phyloP scores from a whole-genome alignment of 108 stramenopile species.

The Cylindrotheca fusiformis region DNA sequence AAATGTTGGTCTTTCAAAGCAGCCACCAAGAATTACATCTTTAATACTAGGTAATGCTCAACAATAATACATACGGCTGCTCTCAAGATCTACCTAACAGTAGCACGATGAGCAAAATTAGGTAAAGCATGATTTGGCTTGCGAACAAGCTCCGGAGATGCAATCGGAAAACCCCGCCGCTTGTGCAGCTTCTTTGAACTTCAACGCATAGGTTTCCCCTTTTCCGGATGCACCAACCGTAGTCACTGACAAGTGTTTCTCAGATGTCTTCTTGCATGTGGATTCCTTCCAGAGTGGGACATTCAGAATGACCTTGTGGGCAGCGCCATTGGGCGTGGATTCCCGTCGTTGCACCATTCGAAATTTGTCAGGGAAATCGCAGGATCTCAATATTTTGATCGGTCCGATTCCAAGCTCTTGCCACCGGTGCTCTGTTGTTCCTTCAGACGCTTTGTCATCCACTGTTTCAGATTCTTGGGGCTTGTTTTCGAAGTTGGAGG shows the following conservation, averaged over 20 bases:
- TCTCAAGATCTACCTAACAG: too few species aligned
- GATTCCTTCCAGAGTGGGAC: slow-evolving; percentile 42
- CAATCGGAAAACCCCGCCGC: slow-evolving; percentile 1
- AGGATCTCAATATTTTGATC: slow-evolving; percentile 47
- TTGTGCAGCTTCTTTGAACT: slow-evolving; percentile 24
- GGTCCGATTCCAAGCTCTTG: slow-evolving; percentile 77
- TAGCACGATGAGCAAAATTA: too few species aligned
- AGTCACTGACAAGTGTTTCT: slow-evolving; percentile 22
- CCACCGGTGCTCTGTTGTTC: slow-evolving; percentile 29
- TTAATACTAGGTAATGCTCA: too few species aligned
- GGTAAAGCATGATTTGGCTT: slow-evolving; percentile 16
- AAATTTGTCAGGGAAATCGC: slow-evolving; percentile 4
- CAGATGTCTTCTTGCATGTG: slow-evolving; percentile 12
- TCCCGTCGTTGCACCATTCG: slow-evolving; percentile 79
- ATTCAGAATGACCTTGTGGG: slow-evolving; percentile 68
- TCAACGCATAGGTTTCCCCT: slow-evolving; percentile 10
- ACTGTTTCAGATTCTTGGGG: background rate
- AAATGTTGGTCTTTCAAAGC: too few species aligned
- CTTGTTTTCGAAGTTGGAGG: slow-evolving; percentile 14
- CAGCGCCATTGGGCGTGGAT: slow-evolving; percentile 46
- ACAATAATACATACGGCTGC: too few species aligned
- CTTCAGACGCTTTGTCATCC: background rate
- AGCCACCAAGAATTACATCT: too few species aligned
- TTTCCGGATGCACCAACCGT: slow-evolving; percentile 6
- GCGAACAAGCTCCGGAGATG: slow-evolving; percentile 1